Evolutionary conservation across 2,329 filamentous ascomycete genomes (phyloP).

Genomic region (Trichoderma sp.): DNA sequence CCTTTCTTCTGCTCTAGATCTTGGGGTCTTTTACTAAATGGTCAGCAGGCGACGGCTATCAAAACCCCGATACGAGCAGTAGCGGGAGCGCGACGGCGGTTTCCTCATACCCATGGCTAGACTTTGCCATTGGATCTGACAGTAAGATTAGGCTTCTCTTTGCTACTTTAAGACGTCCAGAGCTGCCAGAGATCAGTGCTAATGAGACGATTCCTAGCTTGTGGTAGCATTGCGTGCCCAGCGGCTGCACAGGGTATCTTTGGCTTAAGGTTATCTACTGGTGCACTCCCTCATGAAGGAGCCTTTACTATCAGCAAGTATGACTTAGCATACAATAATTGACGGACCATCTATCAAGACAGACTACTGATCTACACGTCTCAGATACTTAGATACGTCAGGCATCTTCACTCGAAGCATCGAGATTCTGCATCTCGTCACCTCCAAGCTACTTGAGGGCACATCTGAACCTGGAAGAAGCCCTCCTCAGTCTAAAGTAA

Average conservation of each 20-base stretch:
- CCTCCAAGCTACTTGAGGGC: no score
- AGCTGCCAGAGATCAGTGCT: no score
- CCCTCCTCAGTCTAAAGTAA: no score
- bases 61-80: constrained; percentile 3
- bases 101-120: constrained; percentile 1
- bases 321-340: background rate
- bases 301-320: background rate
- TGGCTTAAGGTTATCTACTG: background rate
- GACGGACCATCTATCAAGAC: no score
- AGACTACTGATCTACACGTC: no score
- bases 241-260: background rate
- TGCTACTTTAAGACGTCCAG: background rate
- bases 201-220: no score
- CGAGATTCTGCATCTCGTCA: no score
- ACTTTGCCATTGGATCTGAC: constrained; percentile 6
- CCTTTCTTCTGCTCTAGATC: background rate
- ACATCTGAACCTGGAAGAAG: no score
- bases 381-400: no score
- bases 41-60: background rate
- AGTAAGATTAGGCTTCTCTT: background rate
- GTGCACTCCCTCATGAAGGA: background rate
- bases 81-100: constrained; percentile 2
- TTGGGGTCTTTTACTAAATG: no score
- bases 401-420: no score
- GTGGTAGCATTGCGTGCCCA: no score